These are phyloP conservation scores for Castanea mollissima DNA, from an alignment of 306 rosid genomes.

Conservation along the genomic window DNA sequence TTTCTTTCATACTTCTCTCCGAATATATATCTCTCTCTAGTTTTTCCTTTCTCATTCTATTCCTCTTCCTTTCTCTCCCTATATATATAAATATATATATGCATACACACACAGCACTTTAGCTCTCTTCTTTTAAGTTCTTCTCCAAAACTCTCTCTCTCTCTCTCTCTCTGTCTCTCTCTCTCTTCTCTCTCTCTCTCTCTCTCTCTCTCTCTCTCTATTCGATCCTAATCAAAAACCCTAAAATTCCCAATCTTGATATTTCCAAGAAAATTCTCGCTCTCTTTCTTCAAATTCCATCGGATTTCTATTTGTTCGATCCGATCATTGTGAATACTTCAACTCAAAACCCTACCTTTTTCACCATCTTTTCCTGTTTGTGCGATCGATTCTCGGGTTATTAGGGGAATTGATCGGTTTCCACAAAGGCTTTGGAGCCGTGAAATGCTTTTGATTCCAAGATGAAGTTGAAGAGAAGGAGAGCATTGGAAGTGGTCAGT, in stretches of 20 bases:
- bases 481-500: slow-evolving; percentile 98
- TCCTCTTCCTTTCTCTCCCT: neutral
- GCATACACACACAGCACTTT: slow-evolving; percentile 9
- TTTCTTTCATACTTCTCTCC: neutral
- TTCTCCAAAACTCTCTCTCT: slow-evolving; percentile 32
- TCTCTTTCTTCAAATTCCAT: slow-evolving; percentile 20
- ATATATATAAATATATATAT: slow-evolving; percentile 5
- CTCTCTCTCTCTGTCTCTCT: slow-evolving; percentile 15
- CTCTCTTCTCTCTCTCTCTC: neutral
- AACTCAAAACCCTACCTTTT: slow-evolving; percentile 27
- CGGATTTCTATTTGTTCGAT: slow-evolving; percentile 26
- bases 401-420: slow-evolving; percentile 49
- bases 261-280: neutral
- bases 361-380: slow-evolving; percentile 22
- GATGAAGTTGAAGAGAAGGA: slow-evolving; percentile 88
- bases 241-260: slow-evolving; percentile 17
- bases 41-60: neutral
- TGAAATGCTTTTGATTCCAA: slow-evolving; percentile 73
- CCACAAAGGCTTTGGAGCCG: slow-evolving; percentile 23
- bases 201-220: slow-evolving; percentile 16
- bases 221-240: slow-evolving; percentile 34
- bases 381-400: slow-evolving; percentile 38
- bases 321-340: slow-evolving; percentile 31
- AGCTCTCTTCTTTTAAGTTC: slow-evolving; percentile 32
- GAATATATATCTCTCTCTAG: neutral